Percentiles rank a stretch among this genome's conserved stretches.
Evolutionary conservation across 306 rosid genomes (phyloP).

Genomic region (Cucumis cinereus): DNA sequence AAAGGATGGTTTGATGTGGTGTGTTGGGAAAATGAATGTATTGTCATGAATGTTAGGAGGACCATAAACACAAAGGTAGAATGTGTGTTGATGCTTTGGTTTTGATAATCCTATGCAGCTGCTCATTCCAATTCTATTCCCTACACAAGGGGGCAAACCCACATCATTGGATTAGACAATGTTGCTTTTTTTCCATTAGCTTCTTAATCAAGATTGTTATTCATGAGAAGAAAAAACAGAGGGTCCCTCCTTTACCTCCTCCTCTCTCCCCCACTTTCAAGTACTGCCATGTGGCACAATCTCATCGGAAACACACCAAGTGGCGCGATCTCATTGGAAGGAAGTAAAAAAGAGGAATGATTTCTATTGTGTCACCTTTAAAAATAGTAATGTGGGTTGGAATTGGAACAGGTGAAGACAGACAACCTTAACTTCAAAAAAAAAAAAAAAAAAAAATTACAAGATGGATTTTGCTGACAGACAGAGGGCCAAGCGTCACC

Average conservation of each 20-base stretch:
- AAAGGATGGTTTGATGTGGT: not conserved
- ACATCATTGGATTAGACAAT: constrained; percentile 7
- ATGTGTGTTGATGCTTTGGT: not conserved
- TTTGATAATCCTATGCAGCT: not conserved
- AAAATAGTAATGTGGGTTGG: constrained; percentile 19
- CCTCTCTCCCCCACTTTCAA: not conserved
- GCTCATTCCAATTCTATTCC: constrained; percentile 4
- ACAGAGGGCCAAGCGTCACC: not conserved
- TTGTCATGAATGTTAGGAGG: not conserved
- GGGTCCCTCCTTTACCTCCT: not conserved
- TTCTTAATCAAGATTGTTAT: constrained; percentile 7
- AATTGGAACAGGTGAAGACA: constrained; percentile 31
- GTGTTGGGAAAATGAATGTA: not conserved
- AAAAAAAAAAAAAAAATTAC: constrained; percentile 1
- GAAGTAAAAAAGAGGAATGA: not conserved
- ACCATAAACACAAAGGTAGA: constrained; percentile 3
- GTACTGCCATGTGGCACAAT: not conserved
- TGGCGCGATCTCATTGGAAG: not conserved
- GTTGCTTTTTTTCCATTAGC: not conserved
- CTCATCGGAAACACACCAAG: not conserved
- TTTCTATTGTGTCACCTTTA: not conserved
- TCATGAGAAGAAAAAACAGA: not conserved
- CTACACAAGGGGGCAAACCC: not conserved
- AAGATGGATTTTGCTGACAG: not conserved
- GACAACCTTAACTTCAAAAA: constrained; percentile 43